These are phyloP conservation scores for Chondrus crispus DNA, from an alignment of 23 red algal species.

Conservation along the genomic window DNA sequence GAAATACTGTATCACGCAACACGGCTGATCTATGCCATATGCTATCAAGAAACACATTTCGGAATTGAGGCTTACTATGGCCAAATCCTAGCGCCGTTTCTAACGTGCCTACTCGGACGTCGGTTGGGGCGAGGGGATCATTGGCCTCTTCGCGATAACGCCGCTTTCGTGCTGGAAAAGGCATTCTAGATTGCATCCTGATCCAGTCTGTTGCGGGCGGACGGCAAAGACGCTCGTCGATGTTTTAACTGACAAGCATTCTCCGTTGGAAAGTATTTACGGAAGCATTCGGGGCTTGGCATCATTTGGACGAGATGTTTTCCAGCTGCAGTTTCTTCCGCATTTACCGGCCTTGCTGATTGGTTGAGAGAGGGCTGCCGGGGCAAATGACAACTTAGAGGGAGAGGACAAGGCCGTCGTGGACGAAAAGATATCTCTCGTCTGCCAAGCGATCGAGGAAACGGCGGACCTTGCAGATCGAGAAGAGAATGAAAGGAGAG, in stretches of 20 bases:
- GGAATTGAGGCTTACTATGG: slow-evolving; percentile 17
- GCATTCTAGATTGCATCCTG: not conserved
- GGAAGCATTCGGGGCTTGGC: slow-evolving; percentile 46
- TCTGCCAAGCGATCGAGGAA: slow-evolving; percentile 5
- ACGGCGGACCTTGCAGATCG: not conserved
- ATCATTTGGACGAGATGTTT: slow-evolving; percentile 29
- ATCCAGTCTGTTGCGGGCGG: not conserved
- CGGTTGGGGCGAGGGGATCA: slow-evolving; percentile 30
- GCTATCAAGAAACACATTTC: not conserved
- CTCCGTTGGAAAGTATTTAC: slow-evolving; percentile 15
- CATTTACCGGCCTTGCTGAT: slow-evolving; percentile 33
- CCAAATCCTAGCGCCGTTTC: not conserved
- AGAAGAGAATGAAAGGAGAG: not conserved
- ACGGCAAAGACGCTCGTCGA: slow-evolving; percentile 39
- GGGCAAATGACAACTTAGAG: not conserved
- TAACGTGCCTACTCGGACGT: slow-evolving; percentile 36
- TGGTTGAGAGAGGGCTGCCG: not conserved
- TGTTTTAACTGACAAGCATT: not conserved
- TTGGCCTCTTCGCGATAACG: slow-evolving; percentile 1
- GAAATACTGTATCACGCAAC: not conserved
- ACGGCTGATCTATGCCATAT: not conserved
- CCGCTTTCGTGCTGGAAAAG: not conserved
- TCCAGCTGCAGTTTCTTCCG: slow-evolving; percentile 35
- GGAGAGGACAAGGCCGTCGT: not conserved
- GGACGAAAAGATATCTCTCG: not conserved